Evolutionary conservation across 139 green algal species (phyloP).

Genomic region (Micractinium conductrix): DNA sequence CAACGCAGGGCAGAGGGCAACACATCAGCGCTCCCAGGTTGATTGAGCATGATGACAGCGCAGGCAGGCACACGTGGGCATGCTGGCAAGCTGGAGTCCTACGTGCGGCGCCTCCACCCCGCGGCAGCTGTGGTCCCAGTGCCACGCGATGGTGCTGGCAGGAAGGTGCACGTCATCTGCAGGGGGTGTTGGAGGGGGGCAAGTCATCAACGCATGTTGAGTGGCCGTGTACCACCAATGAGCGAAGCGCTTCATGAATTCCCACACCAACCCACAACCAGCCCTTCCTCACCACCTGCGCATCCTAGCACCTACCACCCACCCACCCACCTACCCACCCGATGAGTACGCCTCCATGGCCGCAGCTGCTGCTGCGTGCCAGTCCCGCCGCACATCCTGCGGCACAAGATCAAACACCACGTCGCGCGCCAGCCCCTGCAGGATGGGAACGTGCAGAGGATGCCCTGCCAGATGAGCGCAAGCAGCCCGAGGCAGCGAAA

Average conservation of each 20-base stretch:
- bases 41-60: too few relatives aligned
- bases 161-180: slow-evolving; percentile 39
- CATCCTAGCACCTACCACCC: too few relatives aligned
- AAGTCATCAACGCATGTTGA: too few relatives aligned
- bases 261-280: too few relatives aligned
- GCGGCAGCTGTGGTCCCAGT: slow-evolving; percentile 72
- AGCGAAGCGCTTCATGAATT: too few relatives aligned
- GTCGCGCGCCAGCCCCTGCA: slow-evolving; percentile 60
- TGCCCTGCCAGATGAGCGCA: background rate
- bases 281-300: too few relatives aligned
- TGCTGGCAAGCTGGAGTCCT: background rate
- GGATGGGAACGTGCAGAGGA: too few relatives aligned
- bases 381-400: slow-evolving; percentile 60
- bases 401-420: slow-evolving; percentile 82
- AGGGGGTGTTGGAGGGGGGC: too few relatives aligned
- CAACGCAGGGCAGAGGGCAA: background rate
- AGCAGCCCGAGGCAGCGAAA: too few relatives aligned
- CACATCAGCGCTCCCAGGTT: too few relatives aligned
- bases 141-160: slow-evolving; percentile 74
- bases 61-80: background rate
- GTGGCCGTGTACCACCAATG: too few relatives aligned
- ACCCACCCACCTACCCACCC: background rate
- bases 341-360: slow-evolving; percentile 40
- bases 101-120: slow-evolving; percentile 36
- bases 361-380: slow-evolving; percentile 72